Evolutionary conservation across 306 rosid species (phyloP).

Genomic region (Rosa rugosa): DNA sequence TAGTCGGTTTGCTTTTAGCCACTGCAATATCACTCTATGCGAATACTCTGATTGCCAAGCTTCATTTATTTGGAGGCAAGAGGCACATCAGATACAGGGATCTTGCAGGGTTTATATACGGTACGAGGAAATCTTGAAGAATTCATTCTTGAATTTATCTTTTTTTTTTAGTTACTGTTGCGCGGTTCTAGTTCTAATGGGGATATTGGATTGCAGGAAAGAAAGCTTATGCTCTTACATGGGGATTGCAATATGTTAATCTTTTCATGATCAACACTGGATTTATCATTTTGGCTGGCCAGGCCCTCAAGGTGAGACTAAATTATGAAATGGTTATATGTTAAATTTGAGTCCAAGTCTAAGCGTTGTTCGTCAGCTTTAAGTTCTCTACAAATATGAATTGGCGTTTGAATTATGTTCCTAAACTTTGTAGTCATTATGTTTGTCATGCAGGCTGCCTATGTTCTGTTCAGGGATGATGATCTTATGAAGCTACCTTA

Average conservation of each 20-base stretch:
- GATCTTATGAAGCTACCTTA: constrained; percentile 74
- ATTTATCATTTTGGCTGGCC: constrained; percentile 84
- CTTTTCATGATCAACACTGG: constrained; percentile 97
- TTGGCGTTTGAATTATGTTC: background rate
- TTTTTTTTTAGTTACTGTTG: background rate
- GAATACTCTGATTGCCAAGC: constrained; percentile 78
- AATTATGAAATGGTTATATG: background rate
- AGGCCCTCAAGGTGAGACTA: constrained; percentile 75
- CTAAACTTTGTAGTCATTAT: constrained; percentile 1
- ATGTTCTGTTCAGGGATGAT: constrained; percentile 68
- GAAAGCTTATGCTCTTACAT: constrained; percentile 75
- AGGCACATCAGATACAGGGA: constrained; percentile 97
- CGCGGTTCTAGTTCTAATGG: background rate
- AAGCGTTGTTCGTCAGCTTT: background rate
- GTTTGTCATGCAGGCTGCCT: constrained; percentile 57
- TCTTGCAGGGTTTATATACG: constrained; percentile 81
- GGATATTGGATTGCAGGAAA: constrained; percentile 50
- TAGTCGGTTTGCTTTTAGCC: constrained; percentile 65
- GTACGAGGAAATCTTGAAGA: constrained; percentile 32
- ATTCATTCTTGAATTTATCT: background rate
- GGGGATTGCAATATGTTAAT: constrained; percentile 85
- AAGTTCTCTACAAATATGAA: background rate
- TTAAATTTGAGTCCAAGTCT: background rate
- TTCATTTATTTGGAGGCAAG: constrained; percentile 85
- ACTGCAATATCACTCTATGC: constrained; percentile 76